A percentile compares a stretch with the other conserved stretches of the same genome.
Conservation (phyloP, 768 basidiomycete species). For the Agaricus bisporus region DNA sequence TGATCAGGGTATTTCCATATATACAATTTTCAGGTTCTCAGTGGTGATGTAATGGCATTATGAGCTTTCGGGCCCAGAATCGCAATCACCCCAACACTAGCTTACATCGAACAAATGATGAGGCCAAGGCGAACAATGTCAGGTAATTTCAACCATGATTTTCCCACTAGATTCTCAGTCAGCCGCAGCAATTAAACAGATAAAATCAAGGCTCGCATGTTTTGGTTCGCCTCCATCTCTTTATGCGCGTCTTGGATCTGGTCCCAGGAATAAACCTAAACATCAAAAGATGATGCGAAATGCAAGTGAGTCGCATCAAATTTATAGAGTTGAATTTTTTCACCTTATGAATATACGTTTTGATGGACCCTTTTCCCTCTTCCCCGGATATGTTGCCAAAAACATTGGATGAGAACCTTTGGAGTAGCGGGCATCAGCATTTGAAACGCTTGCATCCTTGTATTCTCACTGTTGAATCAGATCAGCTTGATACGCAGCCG, state of each 20-base stretch:
- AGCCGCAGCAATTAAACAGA: constrained; percentile 3
- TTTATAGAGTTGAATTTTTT: constrained; percentile 1
- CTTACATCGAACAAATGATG: neutral
- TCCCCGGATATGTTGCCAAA: constrained; percentile 53
- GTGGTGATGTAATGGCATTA: neutral
- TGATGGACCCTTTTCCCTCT: constrained; percentile 53
- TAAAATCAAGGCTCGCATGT: constrained; percentile 18
- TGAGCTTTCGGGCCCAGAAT: neutral
- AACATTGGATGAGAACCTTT: constrained; percentile 49
- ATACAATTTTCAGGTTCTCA: neutral
- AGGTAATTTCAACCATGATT: constrained; percentile 37
- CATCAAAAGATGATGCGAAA: constrained; percentile 4
- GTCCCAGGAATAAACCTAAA: constrained; percentile 73
- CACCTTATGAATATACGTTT: constrained; percentile 76
- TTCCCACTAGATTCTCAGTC: constrained; percentile 32
- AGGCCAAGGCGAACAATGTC: neutral
- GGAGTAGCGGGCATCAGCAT: constrained; percentile 1
- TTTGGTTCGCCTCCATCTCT: constrained; percentile 75
- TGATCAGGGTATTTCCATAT: too few relatives aligned
- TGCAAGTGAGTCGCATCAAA: neutral
- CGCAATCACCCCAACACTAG: neutral
- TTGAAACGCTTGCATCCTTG: neutral
- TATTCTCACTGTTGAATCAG: constrained; percentile 49
- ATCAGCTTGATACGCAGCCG: constrained; percentile 69
- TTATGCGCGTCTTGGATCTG: constrained; percentile 75